Base-by-base conservation (phyloP, 140 eudicot genomes). In the Senecio squalidus region DNA sequence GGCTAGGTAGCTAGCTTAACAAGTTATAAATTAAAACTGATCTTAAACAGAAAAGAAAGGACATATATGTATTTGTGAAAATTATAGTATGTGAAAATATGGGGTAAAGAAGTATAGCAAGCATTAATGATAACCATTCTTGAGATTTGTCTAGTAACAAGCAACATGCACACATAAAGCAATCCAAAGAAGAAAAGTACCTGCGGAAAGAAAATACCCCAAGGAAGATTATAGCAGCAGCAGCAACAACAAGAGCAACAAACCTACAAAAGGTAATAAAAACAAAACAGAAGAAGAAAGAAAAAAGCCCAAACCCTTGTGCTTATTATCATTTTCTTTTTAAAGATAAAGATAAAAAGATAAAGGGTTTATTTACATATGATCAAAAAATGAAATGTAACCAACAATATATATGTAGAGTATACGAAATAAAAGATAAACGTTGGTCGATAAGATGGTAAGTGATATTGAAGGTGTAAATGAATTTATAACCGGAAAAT, bases 231-330 rank as follows among this genome's bases (percentile, higher is more conserved):
- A 68, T 40, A 59, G 76, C 67, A 73, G 65, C 81, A 74, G 69
- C 60, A 49, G 52, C 69, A 81, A 76, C 75, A 57, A 73, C 72
- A 52, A 74, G 76, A 77, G 70, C 68, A 78, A 74, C 74, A 65
- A 81, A 72, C 81, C 78, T 73, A 74, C 81, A 62, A 77, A 75
- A 26, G 75, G 65, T 62, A 78, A 78, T 74, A 78, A 66, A 70
- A 79, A 79, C 78, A 74, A 71, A 79, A 74, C 26, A 70, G 71
- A 66, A 63, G 67, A 69, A 69, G 62, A 31, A 47, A 64, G 61
- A 50, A 70, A 58, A 51, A 66, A 72, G 38, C 54, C 53, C 74
- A 54, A 60, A 45, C 60, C 67, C 63, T 51, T 69, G 38, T 71
- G 11, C 78, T 58, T 60, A 39, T 28, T 45, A 18, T 15, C 64